Base-by-base conservation (phyloP, 768 basidiomycete species). In the Termitomyces sp. region DNA sequence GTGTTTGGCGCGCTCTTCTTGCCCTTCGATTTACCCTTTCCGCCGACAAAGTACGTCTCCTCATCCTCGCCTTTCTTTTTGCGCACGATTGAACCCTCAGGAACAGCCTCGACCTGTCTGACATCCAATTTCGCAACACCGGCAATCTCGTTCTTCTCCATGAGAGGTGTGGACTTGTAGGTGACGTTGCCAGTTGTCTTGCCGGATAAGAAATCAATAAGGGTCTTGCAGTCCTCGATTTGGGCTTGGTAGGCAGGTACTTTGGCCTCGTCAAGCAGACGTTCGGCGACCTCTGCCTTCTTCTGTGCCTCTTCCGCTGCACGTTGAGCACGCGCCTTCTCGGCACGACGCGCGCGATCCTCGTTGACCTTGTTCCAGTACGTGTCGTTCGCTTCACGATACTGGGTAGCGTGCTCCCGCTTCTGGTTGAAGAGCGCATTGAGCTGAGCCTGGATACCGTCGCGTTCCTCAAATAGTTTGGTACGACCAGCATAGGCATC, bases 41-140 rank as follows among this genome's bases (percentile, higher is more conserved):
- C 90, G 18, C 79, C 90, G 18, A 85, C 81, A 70, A 93, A 94
- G 71, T 93, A 91, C 4, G 84, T 65, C 55, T 91, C 86, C 46
- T 94, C 88, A 28, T 89, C 90, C 46, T 89, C 89, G 33, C 85
- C 88, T 77, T 98, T 98, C 82, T 99, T 99, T 79, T 96, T 98
- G 66, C 87, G 80, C 22, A 74, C 77, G 26, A 95, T 80, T 57
- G 87, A 71, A 36, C 88, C 92, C 52, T 88, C 86, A 8, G 83
- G 80, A 16, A 75, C 77, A 26, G 74, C 78, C 34, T 94, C 93
- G 29, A 98, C 93, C 68, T 92, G 82, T 56, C 97, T 81, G 49
- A 91, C 72, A 60, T 98, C 94, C 33, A 94, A 79, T 70, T 91
- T 86, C 5, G 91, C 85, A 26, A 93, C 86, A 42, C 87, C 84